Evolutionary conservation across 2,329 filamentous ascomycete genomes (phyloP), one percentile per base, ranked within the genome.

Genomic region (Escovopsis sp.): DNA sequence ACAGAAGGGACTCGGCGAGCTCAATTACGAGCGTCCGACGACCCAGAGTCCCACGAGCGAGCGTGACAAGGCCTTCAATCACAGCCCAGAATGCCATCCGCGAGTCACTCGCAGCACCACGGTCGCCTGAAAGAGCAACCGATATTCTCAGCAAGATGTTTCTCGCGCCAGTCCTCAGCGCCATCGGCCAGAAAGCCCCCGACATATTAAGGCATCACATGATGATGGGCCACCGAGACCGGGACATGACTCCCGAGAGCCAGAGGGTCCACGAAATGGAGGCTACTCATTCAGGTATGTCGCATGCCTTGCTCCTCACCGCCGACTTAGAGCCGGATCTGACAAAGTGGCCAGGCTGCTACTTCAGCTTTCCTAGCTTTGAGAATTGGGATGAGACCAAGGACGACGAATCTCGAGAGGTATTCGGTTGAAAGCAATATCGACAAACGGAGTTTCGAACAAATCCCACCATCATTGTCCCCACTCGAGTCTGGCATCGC

Each of bases 291-390:
- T 53, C 53, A 39, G 54, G 54, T 55, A 48, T 33, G 44, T 45
- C 20, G 35, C 25, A 35, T 35, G n/a, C 33, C n/a, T 34, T 47
- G 3, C 25, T 11, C 36, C 15, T 9, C 31, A 30, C 9, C 7
- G 27, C 27, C 27, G 27, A 5, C 9, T 11, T 4, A 30, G 27
- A 30, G 5, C 62, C 52, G 71, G 66, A 31, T 50, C 52, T 33
- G 54, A 46, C 27, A 24, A 15, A 13, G 35, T n/a, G 7, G 29
- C 44, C 12, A 57, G 54, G 50, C 43, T 72, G 74, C 47, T 84
- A 84, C 59, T 78, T 81, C 54, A 83, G 79, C 64, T 84, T 84
- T 55, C 80, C 80, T 13, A 80, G 73, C 57, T 84, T 83, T 57
- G 80, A 84, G 52, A 71, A 76, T 45, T 83, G 78, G 66, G 71